Conservation (phyloP, 2,329 filamentous ascomycete species). For the Elsinoe ampelina region DNA sequence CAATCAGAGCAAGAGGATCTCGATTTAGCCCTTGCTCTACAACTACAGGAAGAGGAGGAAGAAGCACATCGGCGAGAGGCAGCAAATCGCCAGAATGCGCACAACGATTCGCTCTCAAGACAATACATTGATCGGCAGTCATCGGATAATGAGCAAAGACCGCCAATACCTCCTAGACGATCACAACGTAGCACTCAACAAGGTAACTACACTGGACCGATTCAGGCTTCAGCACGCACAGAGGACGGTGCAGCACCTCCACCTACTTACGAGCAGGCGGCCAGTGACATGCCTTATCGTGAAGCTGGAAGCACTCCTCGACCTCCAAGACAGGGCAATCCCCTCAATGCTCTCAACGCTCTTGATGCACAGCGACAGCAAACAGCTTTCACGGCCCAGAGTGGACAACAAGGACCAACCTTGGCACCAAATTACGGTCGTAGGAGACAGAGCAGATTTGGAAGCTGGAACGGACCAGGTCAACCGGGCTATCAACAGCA, state of each 20-base stretch:
- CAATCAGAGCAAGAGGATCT: constrained; percentile 67
- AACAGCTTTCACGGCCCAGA: constrained; percentile 9
- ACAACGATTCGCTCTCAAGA: constrained; percentile 9
- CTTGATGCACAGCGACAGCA: constrained; percentile 21
- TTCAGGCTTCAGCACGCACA: constrained; percentile 15
- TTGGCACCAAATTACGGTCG: constrained; percentile 10
- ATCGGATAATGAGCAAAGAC: constrained; percentile 18
- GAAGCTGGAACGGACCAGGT: neutral
- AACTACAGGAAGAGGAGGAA: constrained; percentile 91
- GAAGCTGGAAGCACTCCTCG: constrained; percentile 24
- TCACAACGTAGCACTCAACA: constrained; percentile 24
- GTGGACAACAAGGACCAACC: constrained; percentile 2
- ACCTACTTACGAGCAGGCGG: constrained; percentile 57
- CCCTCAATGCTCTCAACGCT: constrained; percentile 27
- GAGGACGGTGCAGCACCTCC: constrained; percentile 46
- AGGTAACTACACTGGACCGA: constrained; percentile 19
- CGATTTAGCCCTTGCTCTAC: constrained; percentile 77
- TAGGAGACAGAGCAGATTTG: constrained; percentile 5
- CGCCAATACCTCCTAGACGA: constrained; percentile 23
- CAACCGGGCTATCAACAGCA: constrained; percentile 1
- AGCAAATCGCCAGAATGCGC: constrained; percentile 26
- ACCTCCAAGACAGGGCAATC: constrained; percentile 23
- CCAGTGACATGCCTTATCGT: constrained; percentile 45
- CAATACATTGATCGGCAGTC: constrained; percentile 11
- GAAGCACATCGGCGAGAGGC: constrained; percentile 57